phyloP scores from a whole-genome alignment of 2,329 filamentous ascomycete genomes.

The Achaetomium macrosporum region DNA sequence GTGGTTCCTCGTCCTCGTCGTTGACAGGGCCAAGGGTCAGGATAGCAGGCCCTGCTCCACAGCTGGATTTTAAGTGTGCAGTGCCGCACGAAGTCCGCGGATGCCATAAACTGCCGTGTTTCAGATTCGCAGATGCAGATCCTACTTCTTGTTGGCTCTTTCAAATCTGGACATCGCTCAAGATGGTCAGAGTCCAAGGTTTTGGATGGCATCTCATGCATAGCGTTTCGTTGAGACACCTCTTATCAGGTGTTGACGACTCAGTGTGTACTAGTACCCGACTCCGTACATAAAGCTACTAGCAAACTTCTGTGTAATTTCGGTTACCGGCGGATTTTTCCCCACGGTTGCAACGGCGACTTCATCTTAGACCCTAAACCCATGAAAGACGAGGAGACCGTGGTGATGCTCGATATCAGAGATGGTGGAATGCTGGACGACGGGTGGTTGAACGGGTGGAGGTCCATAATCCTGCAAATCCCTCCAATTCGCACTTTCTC shows the following conservation, averaged over 20 bases:
- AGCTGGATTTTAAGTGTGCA: slow-evolving; percentile 4
- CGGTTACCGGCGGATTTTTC: background rate
- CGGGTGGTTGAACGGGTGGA: too few species aligned
- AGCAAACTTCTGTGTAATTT: background rate
- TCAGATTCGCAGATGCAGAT: slow-evolving; percentile 14
- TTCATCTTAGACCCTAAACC: background rate
- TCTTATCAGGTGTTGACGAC: slow-evolving; percentile 4
- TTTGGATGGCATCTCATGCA: background rate
- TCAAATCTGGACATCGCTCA: background rate
- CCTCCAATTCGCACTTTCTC: background rate
- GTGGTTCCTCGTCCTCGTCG: background rate
- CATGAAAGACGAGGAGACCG: too few species aligned
- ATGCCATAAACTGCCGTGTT: slow-evolving; percentile 16
- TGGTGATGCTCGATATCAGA: too few species aligned
- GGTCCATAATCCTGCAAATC: background rate
- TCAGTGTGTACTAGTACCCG: too few species aligned
- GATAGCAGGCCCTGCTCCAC: slow-evolving; percentile 2
- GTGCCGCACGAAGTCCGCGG: slow-evolving; percentile 12
- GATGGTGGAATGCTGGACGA: too few species aligned
- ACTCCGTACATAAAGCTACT: too few species aligned
- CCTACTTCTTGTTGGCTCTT: background rate
- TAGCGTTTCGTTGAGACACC: background rate
- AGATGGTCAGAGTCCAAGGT: background rate
- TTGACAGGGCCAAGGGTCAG: slow-evolving; percentile 1
- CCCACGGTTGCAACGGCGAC: background rate